Evolutionary conservation across 768 basidiomycete species (phyloP), one percentile per base, ranked within the genome.

Genomic region (Mycena polygramma): DNA sequence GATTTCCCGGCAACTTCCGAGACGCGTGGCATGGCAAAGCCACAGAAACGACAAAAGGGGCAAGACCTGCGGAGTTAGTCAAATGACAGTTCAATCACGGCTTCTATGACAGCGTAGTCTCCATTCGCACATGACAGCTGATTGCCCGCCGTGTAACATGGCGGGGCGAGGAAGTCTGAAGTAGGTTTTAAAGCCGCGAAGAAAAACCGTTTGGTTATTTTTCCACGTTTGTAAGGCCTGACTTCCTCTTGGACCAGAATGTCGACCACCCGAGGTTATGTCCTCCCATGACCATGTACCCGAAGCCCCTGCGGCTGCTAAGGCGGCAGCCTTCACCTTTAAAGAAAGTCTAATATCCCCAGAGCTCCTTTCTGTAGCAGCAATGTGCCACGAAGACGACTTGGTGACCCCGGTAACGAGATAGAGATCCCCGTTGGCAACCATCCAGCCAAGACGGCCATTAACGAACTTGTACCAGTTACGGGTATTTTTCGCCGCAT

Each of bases 391-490:
- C 9, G 54, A 60, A 5, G 63, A 45, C 1, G 64, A 60, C 30
- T 66, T 66, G 45, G 51, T 51, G 64, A 66, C 46, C 20, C 69
- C 69, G 26, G 63, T 71, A 24, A 66, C 52, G 9, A 66, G 57
- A 22, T 60, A 66, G 5, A 66, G 51, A 52, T 57, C 66, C 15
- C 59, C 65, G 39, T 57, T 57, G 35, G n/a, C 51, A n/a, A 53
- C 15, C 41, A 22, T 45, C 19, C 53, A 13, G 6, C n/a, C 14
- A 14, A 62, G 49, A n/a, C 43, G 8, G 7, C 15, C 30, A 37
- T 62, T 62, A 48, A 62, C 60, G 48, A 67, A 67, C 39, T 66
- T 30, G 55, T 71, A 71, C 69, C 69, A 71, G 14, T 35, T 52
- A 7, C 13, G 39, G 35, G 57, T 39, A 19, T 62, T 24, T n/a